Conservation (phyloP, 192 early-diverging fungal genomes). For the Chytriomyces sp. region DNA sequence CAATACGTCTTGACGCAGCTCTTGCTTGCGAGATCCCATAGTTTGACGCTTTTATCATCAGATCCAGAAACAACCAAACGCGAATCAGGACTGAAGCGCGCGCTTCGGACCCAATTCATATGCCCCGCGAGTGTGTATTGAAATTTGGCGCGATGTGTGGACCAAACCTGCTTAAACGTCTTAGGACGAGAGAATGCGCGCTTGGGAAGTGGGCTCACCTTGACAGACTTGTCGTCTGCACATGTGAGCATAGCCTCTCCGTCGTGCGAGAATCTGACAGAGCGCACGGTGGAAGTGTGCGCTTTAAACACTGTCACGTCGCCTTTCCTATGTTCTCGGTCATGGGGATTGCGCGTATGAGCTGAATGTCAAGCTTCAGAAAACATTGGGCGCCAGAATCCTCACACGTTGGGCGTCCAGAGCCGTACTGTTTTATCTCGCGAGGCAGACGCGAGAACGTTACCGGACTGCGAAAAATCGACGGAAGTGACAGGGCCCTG, state of each 20-base stretch:
- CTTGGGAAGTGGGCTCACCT: conserved; percentile 33
- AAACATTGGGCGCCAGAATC: too few species aligned
- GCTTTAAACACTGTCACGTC: conserved; percentile 64
- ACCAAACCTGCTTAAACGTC: conserved; percentile 57
- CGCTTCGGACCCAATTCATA: conserved; percentile 64
- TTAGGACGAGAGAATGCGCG: not conserved
- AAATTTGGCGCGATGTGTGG: conserved; percentile 58
- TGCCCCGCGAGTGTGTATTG: conserved; percentile 60
- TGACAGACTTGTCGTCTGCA: conserved; percentile 64
- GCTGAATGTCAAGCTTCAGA: not conserved
- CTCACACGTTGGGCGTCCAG: conserved; percentile 66
- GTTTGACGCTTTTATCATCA: conserved; percentile 63
- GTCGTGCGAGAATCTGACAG: conserved; percentile 60
- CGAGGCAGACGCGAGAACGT: conserved; percentile 54
- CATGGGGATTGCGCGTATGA: not conserved
- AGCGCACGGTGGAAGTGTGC: conserved; percentile 60
- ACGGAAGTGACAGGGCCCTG: conserved; percentile 58
- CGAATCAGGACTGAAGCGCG: conserved; percentile 54
- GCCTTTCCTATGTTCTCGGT: conserved; percentile 49
- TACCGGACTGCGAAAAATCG: conserved; percentile 56
- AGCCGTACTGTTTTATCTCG: conserved; percentile 59
- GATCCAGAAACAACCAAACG: conserved; percentile 56
- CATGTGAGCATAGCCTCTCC: conserved; percentile 48
- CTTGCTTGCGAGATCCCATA: conserved; percentile 58
- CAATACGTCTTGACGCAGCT: conserved; percentile 62